phyloP scores from a whole-genome alignment of 148 eudicot genomes.

The Rhododendron kiyosumense region DNA sequence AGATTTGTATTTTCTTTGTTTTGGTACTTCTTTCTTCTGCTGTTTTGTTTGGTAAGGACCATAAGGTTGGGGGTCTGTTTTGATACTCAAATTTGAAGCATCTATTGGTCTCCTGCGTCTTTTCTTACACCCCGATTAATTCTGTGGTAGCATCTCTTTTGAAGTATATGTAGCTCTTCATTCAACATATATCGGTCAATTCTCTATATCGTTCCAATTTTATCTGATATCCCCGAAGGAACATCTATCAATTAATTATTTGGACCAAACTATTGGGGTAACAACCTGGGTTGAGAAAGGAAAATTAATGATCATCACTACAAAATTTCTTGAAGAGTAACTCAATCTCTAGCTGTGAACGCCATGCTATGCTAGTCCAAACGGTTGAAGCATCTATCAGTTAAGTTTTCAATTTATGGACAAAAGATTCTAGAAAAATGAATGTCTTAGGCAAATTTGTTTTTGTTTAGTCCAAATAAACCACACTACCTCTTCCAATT shows the following conservation, averaged over 20 bases:
- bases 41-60: neutral
- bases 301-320: too few species aligned
- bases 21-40: neutral
- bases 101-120: neutral
- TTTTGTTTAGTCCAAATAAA: too few species aligned
- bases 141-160: neutral
- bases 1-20: neutral
- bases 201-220: too few species aligned
- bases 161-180: neutral
- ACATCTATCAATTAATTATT: too few species aligned
- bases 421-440: too few species aligned
- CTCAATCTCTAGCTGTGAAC: too few species aligned
- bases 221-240: neutral
- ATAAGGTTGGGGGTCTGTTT: neutral
- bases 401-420: too few species aligned
- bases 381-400: too few species aligned
- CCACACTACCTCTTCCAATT: too few species aligned
- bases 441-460: too few species aligned
- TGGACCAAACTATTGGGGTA: neutral
- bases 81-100: neutral
- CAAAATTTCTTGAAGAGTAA: too few species aligned
- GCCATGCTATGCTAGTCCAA: too few species aligned
- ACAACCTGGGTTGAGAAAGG: neutral
- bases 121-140: neutral
- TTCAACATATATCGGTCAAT: neutral